phyloP scores from a whole-genome alignment of 805 yeast genomes.

The Candida maris region DNA sequence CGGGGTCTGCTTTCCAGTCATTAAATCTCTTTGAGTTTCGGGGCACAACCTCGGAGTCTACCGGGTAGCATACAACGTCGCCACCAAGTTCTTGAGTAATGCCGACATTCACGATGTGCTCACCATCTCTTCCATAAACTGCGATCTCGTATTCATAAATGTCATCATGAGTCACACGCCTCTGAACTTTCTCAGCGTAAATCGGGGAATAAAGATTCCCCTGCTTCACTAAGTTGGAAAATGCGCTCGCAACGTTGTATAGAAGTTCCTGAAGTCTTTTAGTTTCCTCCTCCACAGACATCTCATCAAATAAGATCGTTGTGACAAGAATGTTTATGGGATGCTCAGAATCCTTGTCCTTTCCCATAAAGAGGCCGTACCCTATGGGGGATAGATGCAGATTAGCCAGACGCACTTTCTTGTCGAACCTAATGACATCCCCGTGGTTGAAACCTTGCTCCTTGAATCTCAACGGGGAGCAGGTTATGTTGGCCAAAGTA shows the following conservation, averaged over 20 bases:
- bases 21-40: conserved; percentile 9
- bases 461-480: conserved; percentile 13
- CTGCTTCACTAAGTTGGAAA: not conserved
- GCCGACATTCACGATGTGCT: conserved; percentile 7
- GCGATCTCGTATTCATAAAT: conserved; percentile 7
- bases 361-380: conserved; percentile 15
- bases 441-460: not conserved
- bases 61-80: not conserved
- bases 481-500: conserved; percentile 16
- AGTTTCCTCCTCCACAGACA: not conserved
- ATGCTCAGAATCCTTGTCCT: not conserved
- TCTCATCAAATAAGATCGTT: conserved; percentile 2
- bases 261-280: conserved; percentile 5
- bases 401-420: conserved; percentile 4
- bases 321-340: conserved; percentile 8
- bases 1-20: conserved; percentile 2
- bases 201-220: conserved; percentile 1
- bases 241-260: conserved; percentile 7
- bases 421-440: conserved; percentile 1
- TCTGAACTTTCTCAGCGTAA: not conserved
- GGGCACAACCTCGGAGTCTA: conserved; percentile 3
- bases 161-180: conserved; percentile 6
- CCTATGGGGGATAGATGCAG: conserved; percentile 15
- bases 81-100: conserved; percentile 10
- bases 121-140: conserved; percentile 15